A percentile compares a stretch with the other conserved stretches of the same genome.
Conservation (phyloP, 2,329 filamentous ascomycete species). For the Botrytis tulipae region DNA sequence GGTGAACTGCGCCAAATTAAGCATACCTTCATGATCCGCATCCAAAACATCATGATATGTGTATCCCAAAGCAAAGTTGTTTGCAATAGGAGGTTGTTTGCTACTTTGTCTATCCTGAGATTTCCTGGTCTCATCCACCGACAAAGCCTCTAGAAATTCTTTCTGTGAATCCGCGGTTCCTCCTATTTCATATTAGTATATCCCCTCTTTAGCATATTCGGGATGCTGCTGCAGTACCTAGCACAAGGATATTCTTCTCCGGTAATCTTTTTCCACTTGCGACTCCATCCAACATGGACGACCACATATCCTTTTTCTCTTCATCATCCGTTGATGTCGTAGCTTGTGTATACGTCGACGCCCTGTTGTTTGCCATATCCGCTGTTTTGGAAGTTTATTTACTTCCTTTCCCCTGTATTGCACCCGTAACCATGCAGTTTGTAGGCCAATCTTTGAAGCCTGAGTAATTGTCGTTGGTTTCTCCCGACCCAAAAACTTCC, state of each 20-base stretch:
- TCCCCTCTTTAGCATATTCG: conserved; percentile 12
- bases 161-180: conserved; percentile 79
- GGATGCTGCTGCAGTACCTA: conserved; percentile 56
- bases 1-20: neutral
- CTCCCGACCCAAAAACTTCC: conserved; percentile 6
- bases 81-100: conserved; percentile 76
- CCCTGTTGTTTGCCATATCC: conserved; percentile 37
- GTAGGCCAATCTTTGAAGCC: conserved; percentile 6
- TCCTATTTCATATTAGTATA: conserved; percentile 50
- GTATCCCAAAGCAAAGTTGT: conserved; percentile 89
- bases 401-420: conserved; percentile 21
- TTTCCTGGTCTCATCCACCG: conserved; percentile 42
- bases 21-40: conserved; percentile 82
- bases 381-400: conserved; percentile 19
- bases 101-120: conserved; percentile 52
- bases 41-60: conserved; percentile 95
- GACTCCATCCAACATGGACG: conserved; percentile 85
- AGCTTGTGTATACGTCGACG: conserved; percentile 51
- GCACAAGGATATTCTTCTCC: conserved; percentile 84
- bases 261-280: conserved; percentile 86
- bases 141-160: conserved; percentile 70
- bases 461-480: conserved; percentile 9
- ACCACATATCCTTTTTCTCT: conserved; percentile 86
- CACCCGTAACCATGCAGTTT: conserved; percentile 19
- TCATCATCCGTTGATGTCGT: conserved; percentile 53